Evolutionary conservation across 2,329 filamentous ascomycete species (phyloP).

Genomic region (Cordyceps farinosa): DNA sequence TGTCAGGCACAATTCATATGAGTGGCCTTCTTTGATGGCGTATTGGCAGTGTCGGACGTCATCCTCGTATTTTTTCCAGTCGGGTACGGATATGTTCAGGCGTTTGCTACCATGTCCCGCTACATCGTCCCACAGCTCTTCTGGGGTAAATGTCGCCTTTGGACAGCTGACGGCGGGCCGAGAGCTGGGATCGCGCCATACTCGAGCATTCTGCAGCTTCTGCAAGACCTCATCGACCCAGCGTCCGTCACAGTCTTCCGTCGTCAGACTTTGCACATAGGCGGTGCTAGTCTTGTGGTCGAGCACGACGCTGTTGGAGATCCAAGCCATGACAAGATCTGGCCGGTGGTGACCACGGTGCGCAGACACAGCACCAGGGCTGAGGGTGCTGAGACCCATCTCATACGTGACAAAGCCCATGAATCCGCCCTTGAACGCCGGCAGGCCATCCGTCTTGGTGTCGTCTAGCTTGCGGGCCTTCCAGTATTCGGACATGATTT

Average conservation of each 20-base stretch:
- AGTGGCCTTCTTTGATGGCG: conserved; percentile 70
- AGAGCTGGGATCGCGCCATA: conserved; percentile 29
- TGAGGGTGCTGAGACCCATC: conserved; percentile 56
- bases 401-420: conserved; percentile 86
- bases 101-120: conserved; percentile 14
- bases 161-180: conserved; percentile 11
- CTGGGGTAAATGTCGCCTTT: conserved; percentile 9
- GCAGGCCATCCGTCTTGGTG: conserved; percentile 20
- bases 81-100: conserved; percentile 37
- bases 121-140: conserved; percentile 20
- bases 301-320: conserved; percentile 72
- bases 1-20: conserved; percentile 83
- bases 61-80: conserved; percentile 54
- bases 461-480: conserved; percentile 26
- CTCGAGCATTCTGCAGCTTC: conserved; percentile 31
- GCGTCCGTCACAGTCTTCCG: conserved; percentile 26
- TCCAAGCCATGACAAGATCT: conserved; percentile 73
- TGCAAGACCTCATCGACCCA: conserved; percentile 32
- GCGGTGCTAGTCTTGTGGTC: conserved; percentile 63
- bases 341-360: conserved; percentile 46
- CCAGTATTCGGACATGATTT: conserved; percentile 46
- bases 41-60: conserved; percentile 68
- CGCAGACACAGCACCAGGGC: conserved; percentile 27
- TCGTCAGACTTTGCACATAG: conserved; percentile 55
- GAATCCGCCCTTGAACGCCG: conserved; percentile 76